Base-by-base conservation (phyloP, 2,329 filamentous ascomycete species). In the Calycina herbarum region DNA sequence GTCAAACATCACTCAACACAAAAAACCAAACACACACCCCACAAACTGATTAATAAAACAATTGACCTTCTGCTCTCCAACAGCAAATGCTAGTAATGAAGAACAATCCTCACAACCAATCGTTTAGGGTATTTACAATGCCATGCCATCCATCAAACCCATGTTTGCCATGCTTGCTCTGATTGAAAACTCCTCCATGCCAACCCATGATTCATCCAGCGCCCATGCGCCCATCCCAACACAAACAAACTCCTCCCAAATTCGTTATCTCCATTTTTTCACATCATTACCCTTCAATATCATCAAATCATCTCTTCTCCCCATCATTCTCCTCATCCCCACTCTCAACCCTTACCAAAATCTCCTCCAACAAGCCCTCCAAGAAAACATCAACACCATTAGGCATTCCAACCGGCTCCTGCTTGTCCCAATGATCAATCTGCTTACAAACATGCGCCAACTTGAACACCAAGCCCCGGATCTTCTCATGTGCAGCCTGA, bases 321-420 rank as follows among this genome's bases (percentile, higher is more conserved):
- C 66, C 68, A 64, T 73, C n/a, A 56, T 31, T 64, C n/a, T 75
- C 75, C 63, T 77, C 75, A 70, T 87, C 86, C 67, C 93, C 83
- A 3, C 94, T 92, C 80, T 98, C 94, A 15, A 98, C 92, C 64
- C 95, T 82, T 42, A 97, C 93, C 27, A 99, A 81, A 29, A 99
- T 90, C 81, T 99, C 95, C 77, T 99, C 95, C 40, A 99, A 80
- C 68, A 98, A 86, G 0, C 94, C 94, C 77, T 99, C 95, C 7
- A 98, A 79, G 72, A 98, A 96, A 0, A 91, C 92, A 57, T 89
- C 88, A 1, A 97, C 93, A 31, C 94, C 94, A 57, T 92, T 89
- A 0, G 93, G 94, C 94, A 98, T 97, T 0, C 93, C 93, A 11
- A 98, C 93, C 5, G 93, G 92, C 71, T 93, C 91, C 56, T 89